phyloP scores from a whole-genome alignment of 108 stramenopile genomes.

The Nitzschia putrida region DNA sequence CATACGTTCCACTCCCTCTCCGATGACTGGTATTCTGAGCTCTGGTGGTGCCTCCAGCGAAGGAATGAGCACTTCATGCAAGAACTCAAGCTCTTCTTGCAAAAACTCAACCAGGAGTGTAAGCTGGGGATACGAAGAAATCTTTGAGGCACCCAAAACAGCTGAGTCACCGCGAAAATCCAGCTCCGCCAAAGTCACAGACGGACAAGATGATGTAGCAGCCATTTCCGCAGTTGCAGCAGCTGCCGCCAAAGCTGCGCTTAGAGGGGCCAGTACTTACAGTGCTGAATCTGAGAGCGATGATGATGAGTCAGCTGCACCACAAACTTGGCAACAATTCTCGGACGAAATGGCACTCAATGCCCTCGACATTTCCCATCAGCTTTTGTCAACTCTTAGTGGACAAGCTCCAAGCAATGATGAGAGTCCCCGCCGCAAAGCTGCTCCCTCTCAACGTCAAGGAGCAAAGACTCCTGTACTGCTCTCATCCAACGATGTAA shows the following conservation, averaged over 20 bases:
- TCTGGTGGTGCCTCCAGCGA: too few relatives aligned
- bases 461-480: background rate
- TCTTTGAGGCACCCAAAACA: constrained; percentile 18
- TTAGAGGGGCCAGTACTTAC: background rate
- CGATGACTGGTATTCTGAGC: too few relatives aligned
- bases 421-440: too few relatives aligned
- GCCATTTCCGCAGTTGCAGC: background rate
- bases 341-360: background rate
- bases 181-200: background rate
- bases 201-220: background rate
- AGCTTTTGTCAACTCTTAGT: background rate
- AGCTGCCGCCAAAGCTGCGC: background rate
- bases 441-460: background rate
- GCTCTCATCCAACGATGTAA: background rate
- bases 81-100: background rate
- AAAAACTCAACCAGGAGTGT: constrained; percentile 18
- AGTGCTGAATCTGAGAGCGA: background rate
- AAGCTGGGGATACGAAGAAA: constrained; percentile 37
- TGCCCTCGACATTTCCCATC: background rate
- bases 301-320: background rate
- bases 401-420: too few relatives aligned
- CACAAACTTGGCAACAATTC: background rate
- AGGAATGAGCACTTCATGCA: too few relatives aligned
- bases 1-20: too few relatives aligned
- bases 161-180: background rate